A percentile compares a stretch with the other conserved stretches of the same genome.
Conservation (phyloP, 192 early-diverging fungal genomes). For the Coemansia furcata region DNA sequence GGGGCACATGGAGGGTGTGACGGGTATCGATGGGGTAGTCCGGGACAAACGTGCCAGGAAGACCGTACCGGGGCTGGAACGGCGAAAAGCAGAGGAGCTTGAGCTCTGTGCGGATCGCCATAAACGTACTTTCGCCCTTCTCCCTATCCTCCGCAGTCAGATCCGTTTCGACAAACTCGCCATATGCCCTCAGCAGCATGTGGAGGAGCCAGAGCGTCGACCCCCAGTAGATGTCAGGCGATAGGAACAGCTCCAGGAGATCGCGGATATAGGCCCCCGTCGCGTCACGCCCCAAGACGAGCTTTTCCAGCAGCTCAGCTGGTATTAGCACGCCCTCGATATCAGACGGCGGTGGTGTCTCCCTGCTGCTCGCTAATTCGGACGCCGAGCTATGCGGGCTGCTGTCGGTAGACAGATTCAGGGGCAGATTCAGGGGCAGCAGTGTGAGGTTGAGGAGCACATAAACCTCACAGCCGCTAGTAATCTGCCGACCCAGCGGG, state of each 20-base stretch:
- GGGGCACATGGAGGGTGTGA: not conserved
- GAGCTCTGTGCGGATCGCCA: not conserved
- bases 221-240: constrained; percentile 27
- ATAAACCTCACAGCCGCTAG: not conserved
- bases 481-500: constrained; percentile 11
- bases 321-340: not conserved
- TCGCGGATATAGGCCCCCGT: not conserved
- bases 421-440: not conserved
- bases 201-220: constrained; percentile 12
- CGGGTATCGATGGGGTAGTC: not conserved
- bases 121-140: not conserved
- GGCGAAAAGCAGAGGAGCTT: constrained; percentile 19
- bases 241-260: not conserved
- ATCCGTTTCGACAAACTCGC: not conserved
- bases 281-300: not conserved
- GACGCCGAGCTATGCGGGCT: not conserved
- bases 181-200: constrained; percentile 3
- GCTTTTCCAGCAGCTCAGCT: not conserved
- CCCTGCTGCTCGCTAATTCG: not conserved
- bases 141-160: not conserved
- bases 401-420: not conserved
- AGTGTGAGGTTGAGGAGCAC: constrained; percentile 18
- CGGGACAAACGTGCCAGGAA: not conserved
- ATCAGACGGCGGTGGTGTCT: not conserved
- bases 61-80: constrained; percentile 5